Percentiles rank a stretch among this genome's conserved stretches.
Conservation (phyloP, 345 rosid genomes). For the Aquilaria yunnanensis region DNA sequence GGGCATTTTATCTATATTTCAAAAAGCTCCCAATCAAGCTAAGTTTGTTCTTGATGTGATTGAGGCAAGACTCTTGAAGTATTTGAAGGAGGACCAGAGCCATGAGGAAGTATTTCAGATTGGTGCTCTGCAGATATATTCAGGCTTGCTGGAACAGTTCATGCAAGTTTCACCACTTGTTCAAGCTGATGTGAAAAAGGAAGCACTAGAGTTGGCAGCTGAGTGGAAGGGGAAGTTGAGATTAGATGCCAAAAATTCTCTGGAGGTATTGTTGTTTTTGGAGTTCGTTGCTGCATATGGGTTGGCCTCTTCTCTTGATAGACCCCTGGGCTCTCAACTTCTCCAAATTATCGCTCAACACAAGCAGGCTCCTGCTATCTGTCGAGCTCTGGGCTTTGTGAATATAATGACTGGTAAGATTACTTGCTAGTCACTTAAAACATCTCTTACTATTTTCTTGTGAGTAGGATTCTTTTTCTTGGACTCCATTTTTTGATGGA, state of each 20-base stretch:
- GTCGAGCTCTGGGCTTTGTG: constrained; percentile 25
- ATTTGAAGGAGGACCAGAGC: not conserved
- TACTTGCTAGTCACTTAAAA: not conserved
- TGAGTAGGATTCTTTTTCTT: not conserved
- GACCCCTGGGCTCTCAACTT: constrained; percentile 21
- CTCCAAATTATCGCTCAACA: constrained; percentile 19
- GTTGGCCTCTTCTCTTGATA: constrained; percentile 21
- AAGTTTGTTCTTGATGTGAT: constrained; percentile 27
- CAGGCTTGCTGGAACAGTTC: constrained; percentile 27
- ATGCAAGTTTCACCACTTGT: constrained; percentile 17
- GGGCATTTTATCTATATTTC: constrained; percentile 22
- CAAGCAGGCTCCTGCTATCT: constrained; percentile 23
- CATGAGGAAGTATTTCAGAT: constrained; percentile 12
- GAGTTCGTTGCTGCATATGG: constrained; percentile 34
- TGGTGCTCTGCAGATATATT: constrained; percentile 8
- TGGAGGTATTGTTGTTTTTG: constrained; percentile 32
- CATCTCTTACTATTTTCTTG: not conserved
- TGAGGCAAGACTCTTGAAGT: constrained; percentile 10
- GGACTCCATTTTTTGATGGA: not conserved
- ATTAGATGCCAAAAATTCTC: constrained; percentile 10
- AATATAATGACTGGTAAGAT: constrained; percentile 27
- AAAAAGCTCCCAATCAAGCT: constrained; percentile 28
- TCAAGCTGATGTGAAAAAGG: constrained; percentile 18
- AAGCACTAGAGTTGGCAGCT: constrained; percentile 22
- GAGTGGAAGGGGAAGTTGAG: constrained; percentile 31